Evolutionary conservation across 768 basidiomycete genomes (phyloP).

Genomic region (Leccinum variicolor): DNA sequence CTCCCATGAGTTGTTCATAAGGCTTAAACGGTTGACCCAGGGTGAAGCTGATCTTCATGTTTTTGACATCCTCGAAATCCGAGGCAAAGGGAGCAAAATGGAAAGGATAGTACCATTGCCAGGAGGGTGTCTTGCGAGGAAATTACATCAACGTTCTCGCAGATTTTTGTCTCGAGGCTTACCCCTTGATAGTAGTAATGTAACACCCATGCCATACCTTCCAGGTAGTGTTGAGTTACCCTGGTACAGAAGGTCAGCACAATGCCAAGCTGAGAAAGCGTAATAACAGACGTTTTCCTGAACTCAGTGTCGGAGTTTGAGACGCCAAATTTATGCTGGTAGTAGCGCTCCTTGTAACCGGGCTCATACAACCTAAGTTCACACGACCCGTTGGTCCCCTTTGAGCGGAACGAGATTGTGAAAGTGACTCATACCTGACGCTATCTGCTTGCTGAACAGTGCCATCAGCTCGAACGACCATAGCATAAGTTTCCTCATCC

Average conservation of each 20-base stretch:
- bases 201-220: conserved; percentile 94
- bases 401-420: not conserved
- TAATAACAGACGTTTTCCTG: conserved; percentile 59
- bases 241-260: conserved; percentile 37
- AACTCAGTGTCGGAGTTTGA: conserved; percentile 69
- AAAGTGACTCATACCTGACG: conserved; percentile 60
- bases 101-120: conserved; percentile 99
- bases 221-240: conserved; percentile 79
- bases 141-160: conserved; percentile 17
- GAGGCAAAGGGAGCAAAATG: conserved; percentile 98
- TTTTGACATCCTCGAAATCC: conserved; percentile 79
- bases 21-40: conserved; percentile 90
- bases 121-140: conserved; percentile 71
- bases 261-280: not conserved
- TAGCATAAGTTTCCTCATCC: conserved; percentile 48
- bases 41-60: conserved; percentile 78
- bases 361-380: conserved; percentile 83
- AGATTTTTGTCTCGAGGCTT: conserved; percentile 23
- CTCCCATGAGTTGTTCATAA: conserved; percentile 97
- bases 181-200: conserved; percentile 99
- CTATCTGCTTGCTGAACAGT: conserved; percentile 93
- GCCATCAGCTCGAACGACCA: conserved; percentile 87
- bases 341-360: conserved; percentile 94
- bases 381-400: conserved; percentile 1
- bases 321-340: conserved; percentile 86